Base-by-base conservation (phyloP, 2,329 filamentous ascomycete genomes). In the Verticillium tricorpus region DNA sequence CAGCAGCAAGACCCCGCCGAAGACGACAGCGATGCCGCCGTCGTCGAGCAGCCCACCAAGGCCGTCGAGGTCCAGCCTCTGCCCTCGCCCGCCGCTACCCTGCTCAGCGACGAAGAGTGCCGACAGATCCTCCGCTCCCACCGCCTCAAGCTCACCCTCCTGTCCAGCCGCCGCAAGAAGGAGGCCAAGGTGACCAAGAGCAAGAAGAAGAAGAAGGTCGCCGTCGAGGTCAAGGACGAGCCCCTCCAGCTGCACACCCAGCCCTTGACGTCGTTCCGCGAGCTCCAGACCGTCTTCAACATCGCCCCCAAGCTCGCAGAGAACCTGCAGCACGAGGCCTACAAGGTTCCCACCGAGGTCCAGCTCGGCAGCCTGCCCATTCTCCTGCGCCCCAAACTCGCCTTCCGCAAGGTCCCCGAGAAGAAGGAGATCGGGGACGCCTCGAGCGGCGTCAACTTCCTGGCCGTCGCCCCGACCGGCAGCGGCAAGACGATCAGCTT, bases 401-500 rank as follows among this genome's bases (percentile, higher is more conserved):
- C 84, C 0, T 75, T 87, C 34, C 63, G 71, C n/a, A 69, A 73
- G 54, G 68, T 73, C 22, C 71, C 71, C 14, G 73, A 72, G 4
- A 75, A 72, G 31, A 70, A 70, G 25, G 74, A 75, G 22, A 62
- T 79, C 22, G 68, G 60, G 2, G 60, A 70, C 15, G 65, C 71
- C 32, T 66, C 67, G 7, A 65, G 68, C 58, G 74, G 74, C 14
- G 79, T 94, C 5, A 89, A 99, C 78, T 86, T 99, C 45, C 76
- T 99, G 65, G 91, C 92, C 0, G 88, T 98, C 54, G 95, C 95
- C 3, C 95, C 95, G 1, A 99, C 95, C 0, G 95, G 95, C 28
- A 98, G 94, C 73, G 95, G 95, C 55, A 99, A 99, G 80, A 99
- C 95, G 0, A 80, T 99, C 65, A 92, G 93, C 19, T 99, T 97